Evolutionary conservation across 768 basidiomycete species (phyloP).

Genomic region (Termitomyces sp.): DNA sequence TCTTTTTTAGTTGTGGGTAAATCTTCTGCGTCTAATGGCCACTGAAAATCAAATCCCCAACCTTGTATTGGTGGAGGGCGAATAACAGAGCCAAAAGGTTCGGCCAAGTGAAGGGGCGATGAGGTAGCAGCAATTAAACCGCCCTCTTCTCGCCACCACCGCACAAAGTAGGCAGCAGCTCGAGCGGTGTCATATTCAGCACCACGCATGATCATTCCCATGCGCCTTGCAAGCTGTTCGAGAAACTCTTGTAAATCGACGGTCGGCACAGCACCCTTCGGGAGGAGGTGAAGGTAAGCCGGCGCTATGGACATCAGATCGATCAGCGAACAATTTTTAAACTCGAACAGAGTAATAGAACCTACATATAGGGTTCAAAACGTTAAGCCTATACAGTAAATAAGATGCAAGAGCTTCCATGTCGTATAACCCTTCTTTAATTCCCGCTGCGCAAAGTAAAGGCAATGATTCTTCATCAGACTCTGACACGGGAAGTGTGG

Average conservation of each 20-base stretch:
- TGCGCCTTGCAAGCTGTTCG: constrained; percentile 61
- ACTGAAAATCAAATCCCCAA: constrained; percentile 87
- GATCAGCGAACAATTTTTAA: constrained; percentile 7
- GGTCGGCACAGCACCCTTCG: constrained; percentile 51
- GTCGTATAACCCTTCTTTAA: constrained; percentile 91
- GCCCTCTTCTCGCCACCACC: constrained; percentile 84
- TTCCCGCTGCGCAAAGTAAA: constrained; percentile 61
- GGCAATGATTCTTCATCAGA: constrained; percentile 12
- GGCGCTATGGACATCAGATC: constrained; percentile 43
- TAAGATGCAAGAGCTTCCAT: constrained; percentile 82
- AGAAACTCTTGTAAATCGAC: constrained; percentile 66
- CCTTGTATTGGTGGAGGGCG: constrained; percentile 38
- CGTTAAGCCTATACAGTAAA: constrained; percentile 80
- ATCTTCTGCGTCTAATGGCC: constrained; percentile 40
- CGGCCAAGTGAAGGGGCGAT: constrained; percentile 24
- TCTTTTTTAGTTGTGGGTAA: constrained; percentile 19
- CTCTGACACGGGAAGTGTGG: constrained; percentile 15
- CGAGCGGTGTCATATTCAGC: constrained; percentile 67
- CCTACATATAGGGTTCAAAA: constrained; percentile 70
- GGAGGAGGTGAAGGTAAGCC: constrained; percentile 64
- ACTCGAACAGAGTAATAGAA: constrained; percentile 19
- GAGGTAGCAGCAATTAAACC: constrained; percentile 55
- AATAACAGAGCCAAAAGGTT: constrained; percentile 9
- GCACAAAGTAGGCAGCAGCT: constrained; percentile 78
- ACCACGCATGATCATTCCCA: constrained; percentile 82